Evolutionary conservation across 2,329 filamentous ascomycete genomes (phyloP), one percentile per base, ranked within the genome.

Genomic region (Myriosclerotinia scirpicola): DNA sequence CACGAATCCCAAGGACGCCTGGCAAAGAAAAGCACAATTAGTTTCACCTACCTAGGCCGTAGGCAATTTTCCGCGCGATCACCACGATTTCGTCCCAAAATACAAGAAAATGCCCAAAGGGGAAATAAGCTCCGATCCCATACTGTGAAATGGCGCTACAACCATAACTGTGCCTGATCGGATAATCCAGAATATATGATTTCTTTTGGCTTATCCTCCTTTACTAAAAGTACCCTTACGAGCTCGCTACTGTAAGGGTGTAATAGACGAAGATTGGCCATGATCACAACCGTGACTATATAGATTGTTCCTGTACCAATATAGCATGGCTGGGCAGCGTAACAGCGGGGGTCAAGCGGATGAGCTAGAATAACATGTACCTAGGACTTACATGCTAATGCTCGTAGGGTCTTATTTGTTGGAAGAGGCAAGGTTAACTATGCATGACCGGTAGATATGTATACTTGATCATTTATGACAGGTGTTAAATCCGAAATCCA

Each of bases 271-370:
- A 26, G 44, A 50, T 61, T 61, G n/a, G 8, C 58, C 46, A 50
- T 26, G 14, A 38, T 61, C 3, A 38, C 8, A 61, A 12, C 30
- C 14, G 50, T 50, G 34, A 12, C 44, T 34, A 50, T 61, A 8
- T 52, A 61, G 44, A 50, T 61, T 61, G 30, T 50, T 26, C 44
- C 34, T 50, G 58, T 61, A 50, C 34, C 14, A 30, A 61, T 50
- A 44, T 50, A 44, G 46, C 30, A 61, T 34, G 46, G 58, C 44
- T n/a, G 34, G 44, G 44, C 44, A 50, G 17, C 56, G 56, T 61
- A 50, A 61, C 44, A 50, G 58, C 44, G 58, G 44, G 58, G 58
- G 44, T 61, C 44, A 30, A 50, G 58, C 58, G 44, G n/a, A 50
- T 38, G 46, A 20, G 44, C 34, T 61, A 52, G 46, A 38, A 40